Base-by-base conservation (phyloP, 1,284 basidiomycete species). In the Mycena citricolor region DNA sequence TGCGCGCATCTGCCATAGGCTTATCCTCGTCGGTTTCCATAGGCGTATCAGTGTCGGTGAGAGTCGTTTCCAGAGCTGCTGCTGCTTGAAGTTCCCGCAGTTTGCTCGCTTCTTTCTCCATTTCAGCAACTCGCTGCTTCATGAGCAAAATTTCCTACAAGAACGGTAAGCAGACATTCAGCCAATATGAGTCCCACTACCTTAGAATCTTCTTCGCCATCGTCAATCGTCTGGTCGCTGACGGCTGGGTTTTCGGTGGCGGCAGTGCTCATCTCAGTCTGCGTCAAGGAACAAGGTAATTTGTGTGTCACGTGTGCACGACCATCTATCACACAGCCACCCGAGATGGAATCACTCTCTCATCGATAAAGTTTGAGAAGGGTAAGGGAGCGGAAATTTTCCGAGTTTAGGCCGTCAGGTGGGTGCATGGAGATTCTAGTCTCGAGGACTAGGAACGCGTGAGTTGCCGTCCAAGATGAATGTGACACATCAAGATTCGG, bases 81-180 rank as follows among this genome's bases (percentile, higher is more conserved):
- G 51, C 51, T 36, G 88, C 90, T 61, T 97, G 94, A 57, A 98
- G 80, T 65, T 97, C 89, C 48, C 91, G 77, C 55, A 94, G 70
- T 65, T 91, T 93, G 65, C 80, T 86, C 4, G 92, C 92, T 64
- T 94, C 91, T 39, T 81, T 77, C 63, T 94, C 91, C 90, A 94
- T 94, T 68, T 94, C 92, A 54, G 86, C 89, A 19, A 94, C 86
- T 42, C 90, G 77, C 63, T 91, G 89, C 69, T 94, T 95, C 94
- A 97, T 97, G 56, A 86, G 72, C 59, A 81, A 68, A 44, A 88
- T 87, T 73, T 88, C 85, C 85, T 88, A 54, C 12, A 57, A 52
- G 51, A 55, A 47, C 44, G 37, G 46, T 42, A 28, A 49, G 30
- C 47, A 42, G 45, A 17, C 12, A 10, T 17, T 8, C 8, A n/a